phyloP scores from a whole-genome alignment of 305 asterid genomes.

The Solanum chacoense region DNA sequence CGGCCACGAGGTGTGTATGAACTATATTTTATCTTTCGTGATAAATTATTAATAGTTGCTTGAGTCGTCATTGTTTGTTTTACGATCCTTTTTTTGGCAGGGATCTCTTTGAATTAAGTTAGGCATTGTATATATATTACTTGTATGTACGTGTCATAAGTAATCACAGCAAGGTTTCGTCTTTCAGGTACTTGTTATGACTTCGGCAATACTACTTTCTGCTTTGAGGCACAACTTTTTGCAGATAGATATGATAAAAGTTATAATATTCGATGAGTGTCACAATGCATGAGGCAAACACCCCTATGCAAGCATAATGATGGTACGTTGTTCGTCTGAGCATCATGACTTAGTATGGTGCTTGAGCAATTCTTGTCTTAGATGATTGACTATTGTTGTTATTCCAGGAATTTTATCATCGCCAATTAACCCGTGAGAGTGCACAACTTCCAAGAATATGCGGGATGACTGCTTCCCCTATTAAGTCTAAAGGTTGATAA shows the following conservation, averaged over 20 bases:
- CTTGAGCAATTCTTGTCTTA: not conserved
- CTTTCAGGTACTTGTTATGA: slow-evolving; percentile 87
- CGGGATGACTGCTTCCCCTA: slow-evolving; percentile 96
- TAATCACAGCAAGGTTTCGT: not conserved
- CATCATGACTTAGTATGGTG: not conserved
- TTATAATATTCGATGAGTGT: slow-evolving; percentile 76
- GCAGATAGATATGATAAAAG: slow-evolving; percentile 46
- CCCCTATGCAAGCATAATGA: slow-evolving; percentile 66
- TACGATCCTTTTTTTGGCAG: not conserved
- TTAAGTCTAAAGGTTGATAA: slow-evolving; percentile 69
- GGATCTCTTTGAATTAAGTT: not conserved
- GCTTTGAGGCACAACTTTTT: slow-evolving; percentile 60
- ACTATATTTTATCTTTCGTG: too few relatives aligned
- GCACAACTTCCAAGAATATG: slow-evolving; percentile 62
- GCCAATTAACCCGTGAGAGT: slow-evolving; percentile 12
- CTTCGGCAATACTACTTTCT: slow-evolving; percentile 58
- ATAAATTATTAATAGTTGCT: too few relatives aligned
- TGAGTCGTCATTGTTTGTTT: not conserved
- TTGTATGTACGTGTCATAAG: not conserved
- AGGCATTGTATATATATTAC: not conserved
- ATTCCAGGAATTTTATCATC: slow-evolving; percentile 71
- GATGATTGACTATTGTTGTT: not conserved
- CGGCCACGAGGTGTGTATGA: slow-evolving; percentile 36
- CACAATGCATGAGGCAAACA: slow-evolving; percentile 73
- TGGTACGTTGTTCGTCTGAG: slow-evolving; percentile 25